Conservation (phyloP, 345 rosid species). For the Rhizophora mangle region DNA sequence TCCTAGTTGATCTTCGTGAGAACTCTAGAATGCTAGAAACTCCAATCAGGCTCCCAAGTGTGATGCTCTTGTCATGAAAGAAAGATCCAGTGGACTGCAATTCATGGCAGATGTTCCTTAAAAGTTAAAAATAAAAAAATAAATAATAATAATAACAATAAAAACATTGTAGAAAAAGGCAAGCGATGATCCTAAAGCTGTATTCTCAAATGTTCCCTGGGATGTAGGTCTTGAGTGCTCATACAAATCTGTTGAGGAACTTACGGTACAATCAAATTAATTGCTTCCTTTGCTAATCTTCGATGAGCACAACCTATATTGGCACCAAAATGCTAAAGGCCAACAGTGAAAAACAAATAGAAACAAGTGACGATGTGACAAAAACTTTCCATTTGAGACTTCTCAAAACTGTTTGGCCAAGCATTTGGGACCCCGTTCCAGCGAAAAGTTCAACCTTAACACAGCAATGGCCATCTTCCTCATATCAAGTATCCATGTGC, state of each 20-base stretch:
- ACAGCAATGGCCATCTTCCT: conserved; percentile 5
- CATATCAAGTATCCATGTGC: conserved; percentile 9
- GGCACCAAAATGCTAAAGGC: too few relatives aligned
- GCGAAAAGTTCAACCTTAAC: background rate
- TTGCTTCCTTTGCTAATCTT: too few relatives aligned
- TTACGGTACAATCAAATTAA: too few relatives aligned
- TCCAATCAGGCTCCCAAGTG: conserved; percentile 77
- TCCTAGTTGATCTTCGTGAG: conserved; percentile 55
- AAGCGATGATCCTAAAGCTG: background rate
- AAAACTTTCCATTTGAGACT: too few relatives aligned
- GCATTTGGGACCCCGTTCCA: conserved; percentile 8
- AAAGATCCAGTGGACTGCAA: conserved; percentile 75
- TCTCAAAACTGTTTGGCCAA: background rate
- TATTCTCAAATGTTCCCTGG: too few relatives aligned
- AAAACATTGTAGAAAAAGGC: background rate
- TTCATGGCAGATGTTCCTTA: background rate
- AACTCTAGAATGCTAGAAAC: conserved; percentile 57
- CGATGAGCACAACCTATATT: too few relatives aligned
- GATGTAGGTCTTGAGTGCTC: too few relatives aligned
- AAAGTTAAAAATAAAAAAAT: background rate
- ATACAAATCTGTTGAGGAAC: too few relatives aligned
- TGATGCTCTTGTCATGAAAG: conserved; percentile 69
- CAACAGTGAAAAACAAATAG: too few relatives aligned
- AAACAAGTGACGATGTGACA: too few relatives aligned
- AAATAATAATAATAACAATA: too few relatives aligned